Conservation (phyloP, 257 asterid species). For the Solanum megistacrolobum region DNA sequence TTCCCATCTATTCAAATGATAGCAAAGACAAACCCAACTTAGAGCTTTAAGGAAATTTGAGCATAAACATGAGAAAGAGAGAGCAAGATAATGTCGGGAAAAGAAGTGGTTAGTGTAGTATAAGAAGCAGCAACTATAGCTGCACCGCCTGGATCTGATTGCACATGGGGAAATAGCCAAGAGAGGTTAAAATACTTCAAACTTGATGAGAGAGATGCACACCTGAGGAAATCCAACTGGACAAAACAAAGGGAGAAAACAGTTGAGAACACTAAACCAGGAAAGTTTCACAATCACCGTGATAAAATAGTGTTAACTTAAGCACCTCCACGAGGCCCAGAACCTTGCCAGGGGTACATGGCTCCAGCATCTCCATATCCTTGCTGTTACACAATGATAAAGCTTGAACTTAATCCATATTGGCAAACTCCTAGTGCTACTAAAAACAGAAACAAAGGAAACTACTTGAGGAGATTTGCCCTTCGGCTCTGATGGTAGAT, state of each 20-base stretch:
- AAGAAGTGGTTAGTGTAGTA: neutral
- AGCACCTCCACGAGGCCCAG: conserved; percentile 42
- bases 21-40: neutral
- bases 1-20: conserved; percentile 47
- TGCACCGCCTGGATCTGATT: neutral
- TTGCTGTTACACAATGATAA: conserved; percentile 33
- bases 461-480: conserved; percentile 83
- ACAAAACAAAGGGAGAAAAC: conserved; percentile 1
- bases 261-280: neutral
- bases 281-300: neutral
- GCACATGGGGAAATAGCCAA: neutral
- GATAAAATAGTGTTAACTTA: conserved; percentile 4
- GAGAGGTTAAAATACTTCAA: neutral
- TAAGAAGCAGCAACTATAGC: neutral
- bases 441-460: conserved; percentile 14
- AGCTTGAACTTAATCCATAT: neutral
- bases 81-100: neutral
- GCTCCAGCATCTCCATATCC: conserved; percentile 55
- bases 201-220: conserved; percentile 13
- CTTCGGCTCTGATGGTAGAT: conserved; percentile 90
- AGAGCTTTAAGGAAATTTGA: neutral
- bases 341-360: conserved; percentile 28
- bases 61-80: neutral
- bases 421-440: neutral
- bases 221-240: conserved; percentile 96